phyloP scores from a whole-genome alignment of 1,284 basidiomycete species.

The Cryptococcus sp. region DNA sequence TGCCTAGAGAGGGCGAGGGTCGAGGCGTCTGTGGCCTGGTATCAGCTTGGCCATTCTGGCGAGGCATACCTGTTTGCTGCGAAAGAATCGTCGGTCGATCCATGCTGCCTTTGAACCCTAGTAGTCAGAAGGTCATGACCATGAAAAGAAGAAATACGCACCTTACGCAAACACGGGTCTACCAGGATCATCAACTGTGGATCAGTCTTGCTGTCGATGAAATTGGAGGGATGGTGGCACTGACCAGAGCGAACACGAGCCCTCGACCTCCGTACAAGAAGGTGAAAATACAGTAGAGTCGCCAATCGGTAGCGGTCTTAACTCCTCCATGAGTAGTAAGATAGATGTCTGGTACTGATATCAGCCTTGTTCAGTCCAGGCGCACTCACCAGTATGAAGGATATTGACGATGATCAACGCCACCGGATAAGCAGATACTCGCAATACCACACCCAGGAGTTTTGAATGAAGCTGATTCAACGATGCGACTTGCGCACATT shows the following conservation, averaged over 20 bases:
- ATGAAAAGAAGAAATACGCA: not conserved
- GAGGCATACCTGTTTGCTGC: too few relatives aligned
- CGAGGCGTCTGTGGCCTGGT: too few relatives aligned
- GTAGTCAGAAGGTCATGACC: not conserved
- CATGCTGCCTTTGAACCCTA: not conserved
- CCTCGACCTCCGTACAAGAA: constrained; percentile 14
- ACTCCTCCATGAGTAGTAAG: not conserved
- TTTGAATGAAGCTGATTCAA: not conserved
- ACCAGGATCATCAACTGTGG: constrained; percentile 15
- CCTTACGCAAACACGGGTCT: constrained; percentile 14
- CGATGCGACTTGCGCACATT: not conserved
- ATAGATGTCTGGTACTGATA: not conserved
- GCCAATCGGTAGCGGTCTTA: constrained; percentile 4
- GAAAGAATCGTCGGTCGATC: not conserved
- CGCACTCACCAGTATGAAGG: constrained; percentile 28
- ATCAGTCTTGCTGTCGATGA: not conserved
- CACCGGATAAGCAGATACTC: not conserved
- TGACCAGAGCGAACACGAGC: constrained; percentile 14
- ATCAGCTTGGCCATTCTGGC: too few relatives aligned
- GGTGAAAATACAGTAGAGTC: constrained; percentile 10
- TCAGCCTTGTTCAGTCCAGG: not conserved
- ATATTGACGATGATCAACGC: constrained; percentile 21
- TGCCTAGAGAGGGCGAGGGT: too few relatives aligned
- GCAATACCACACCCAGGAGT: not conserved
- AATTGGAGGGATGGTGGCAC: not conserved